A percentile compares a stretch with the other conserved stretches of the same genome.
These are phyloP conservation scores for Ustilago sp. DNA, from an alignment of 1,284 basidiomycete genomes.

Conservation along the genomic window DNA sequence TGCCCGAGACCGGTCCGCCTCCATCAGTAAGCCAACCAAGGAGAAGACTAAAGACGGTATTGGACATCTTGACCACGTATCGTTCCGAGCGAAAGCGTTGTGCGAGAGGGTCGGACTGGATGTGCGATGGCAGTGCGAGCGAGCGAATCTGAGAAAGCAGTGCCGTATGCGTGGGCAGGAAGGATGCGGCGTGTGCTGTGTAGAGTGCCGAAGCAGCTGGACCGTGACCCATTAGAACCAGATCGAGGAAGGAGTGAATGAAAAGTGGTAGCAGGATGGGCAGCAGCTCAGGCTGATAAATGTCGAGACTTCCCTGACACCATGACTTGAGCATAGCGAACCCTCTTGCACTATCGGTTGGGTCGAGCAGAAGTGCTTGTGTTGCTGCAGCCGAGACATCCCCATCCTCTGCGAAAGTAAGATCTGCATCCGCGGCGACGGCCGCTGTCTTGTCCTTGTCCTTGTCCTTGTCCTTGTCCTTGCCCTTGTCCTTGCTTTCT, in stretches of 20 bases:
- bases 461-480: slow-evolving; percentile 17
- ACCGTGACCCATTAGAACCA: slow-evolving; percentile 89
- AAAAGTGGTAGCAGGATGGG: slow-evolving; percentile 95
- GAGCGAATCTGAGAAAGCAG: slow-evolving; percentile 85
- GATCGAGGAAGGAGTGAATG: slow-evolving; percentile 94
- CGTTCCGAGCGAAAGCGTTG: slow-evolving; percentile 89
- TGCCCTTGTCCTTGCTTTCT: slow-evolving; percentile 15
- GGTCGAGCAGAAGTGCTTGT: slow-evolving; percentile 84
- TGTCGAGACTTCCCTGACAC: slow-evolving; percentile 88
- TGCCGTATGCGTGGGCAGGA: slow-evolving; percentile 78
- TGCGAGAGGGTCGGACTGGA: slow-evolving; percentile 81
- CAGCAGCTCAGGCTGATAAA: slow-evolving; percentile 88
- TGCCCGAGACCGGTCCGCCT: slow-evolving; percentile 83
- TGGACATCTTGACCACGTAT: slow-evolving; percentile 89
- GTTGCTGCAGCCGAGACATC: slow-evolving; percentile 73
- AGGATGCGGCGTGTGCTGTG: slow-evolving; percentile 77
- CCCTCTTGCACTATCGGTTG: slow-evolving; percentile 87
- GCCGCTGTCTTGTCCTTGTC: slow-evolving; percentile 14
- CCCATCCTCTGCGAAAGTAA: slow-evolving; percentile 44
- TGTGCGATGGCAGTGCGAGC: slow-evolving; percentile 84
- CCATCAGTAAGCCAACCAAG: slow-evolving; percentile 96
- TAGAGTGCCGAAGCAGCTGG: slow-evolving; percentile 82
- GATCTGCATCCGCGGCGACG: slow-evolving; percentile 22
- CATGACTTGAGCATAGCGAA: slow-evolving; percentile 90
- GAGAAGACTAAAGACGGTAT: slow-evolving; percentile 89